Conservation (phyloP, 208 protist species). For the Trypanosomatidae sp. region DNA sequence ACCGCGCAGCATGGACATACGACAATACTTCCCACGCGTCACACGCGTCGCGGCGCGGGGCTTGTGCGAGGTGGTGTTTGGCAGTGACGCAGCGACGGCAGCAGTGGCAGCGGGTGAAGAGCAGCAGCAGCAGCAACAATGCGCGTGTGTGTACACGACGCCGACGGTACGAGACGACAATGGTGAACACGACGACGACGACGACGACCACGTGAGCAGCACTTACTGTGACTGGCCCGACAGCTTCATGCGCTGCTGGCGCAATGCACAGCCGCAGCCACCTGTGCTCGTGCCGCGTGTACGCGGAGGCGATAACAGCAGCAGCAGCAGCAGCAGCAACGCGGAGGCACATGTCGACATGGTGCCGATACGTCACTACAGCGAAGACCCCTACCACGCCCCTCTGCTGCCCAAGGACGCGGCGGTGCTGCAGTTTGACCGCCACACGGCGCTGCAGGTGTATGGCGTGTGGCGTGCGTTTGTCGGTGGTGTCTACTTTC, state of each 20-base stretch:
- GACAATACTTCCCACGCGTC: slow-evolving; percentile 71
- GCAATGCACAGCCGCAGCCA: slow-evolving; percentile 27
- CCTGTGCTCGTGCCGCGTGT: too few species aligned
- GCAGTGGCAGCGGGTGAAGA: background rate
- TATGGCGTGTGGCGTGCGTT: slow-evolving; percentile 73
- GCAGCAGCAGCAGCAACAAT: background rate
- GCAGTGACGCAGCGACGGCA: background rate
- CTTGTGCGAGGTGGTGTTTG: slow-evolving; percentile 68
- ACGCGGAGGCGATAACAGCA: too few species aligned
- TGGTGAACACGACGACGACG: slow-evolving; percentile 11
- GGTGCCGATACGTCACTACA: too few species aligned
- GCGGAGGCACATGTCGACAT: too few species aligned
- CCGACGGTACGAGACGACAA: background rate
- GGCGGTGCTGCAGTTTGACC: slow-evolving; percentile 32
- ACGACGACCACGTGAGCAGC: slow-evolving; percentile 21
- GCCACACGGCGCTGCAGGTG: slow-evolving; percentile 23
- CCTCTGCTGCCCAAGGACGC: slow-evolving; percentile 52
- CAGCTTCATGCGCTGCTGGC: slow-evolving; percentile 50
- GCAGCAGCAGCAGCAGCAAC: too few species aligned
- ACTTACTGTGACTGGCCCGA: slow-evolving; percentile 59
- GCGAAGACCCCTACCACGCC: slow-evolving; percentile 63
- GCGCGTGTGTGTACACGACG: too few species aligned
- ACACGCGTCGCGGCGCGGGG: slow-evolving; percentile 50
- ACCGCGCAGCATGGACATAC: slow-evolving; percentile 45
- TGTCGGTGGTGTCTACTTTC: slow-evolving; percentile 64